Evolutionary conservation across 2,329 filamentous ascomycete species (phyloP), one percentile per base, ranked within the genome.

Genomic region (Endoconidiophora polonica): DNA sequence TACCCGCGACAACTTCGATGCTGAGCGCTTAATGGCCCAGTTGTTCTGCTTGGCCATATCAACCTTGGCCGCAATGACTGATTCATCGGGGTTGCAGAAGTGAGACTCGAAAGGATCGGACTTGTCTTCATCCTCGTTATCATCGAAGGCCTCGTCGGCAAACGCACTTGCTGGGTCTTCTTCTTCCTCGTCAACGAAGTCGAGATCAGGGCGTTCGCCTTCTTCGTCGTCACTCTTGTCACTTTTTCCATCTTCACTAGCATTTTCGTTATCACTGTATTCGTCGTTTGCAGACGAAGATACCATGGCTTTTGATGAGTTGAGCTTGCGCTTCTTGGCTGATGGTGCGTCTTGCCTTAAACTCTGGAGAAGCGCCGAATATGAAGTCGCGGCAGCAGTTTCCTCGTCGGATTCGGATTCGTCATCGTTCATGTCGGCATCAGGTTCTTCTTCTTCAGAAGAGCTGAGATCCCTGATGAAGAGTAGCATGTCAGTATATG

Each of bases 81-180:
- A 69, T 45, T 83, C 75, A 43, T 88, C 74, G 0, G 79, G 77
- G 40, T 71, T 71, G 33, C 77, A 76, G 61, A 93, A 94, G 64
- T 95, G 90, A 5, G 69, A 66, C 55, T 91, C 83, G 59, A 93
- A 95, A 0, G 86, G 82, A 61, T 94, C 84, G 1, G 63, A 65
- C 24, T 67, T 62, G 55, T 77, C 69, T 44, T 72, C 69, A 12
- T 73, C 69, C 41, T 75, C 72, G 45, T 70, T 68, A 18, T 71
- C 71, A 4, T 63, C 61, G 12, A 64, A 56, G 38, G 38, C 37
- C 50, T 54, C 39, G 14, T 62, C 62, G 7, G 29, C 61, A 3
- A 63, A 61, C 1, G 66, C 66, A 1, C 66, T 69, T 41, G 76
- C 72, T 9, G 68, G 62, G 12, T 60, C 64, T 12, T 66, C 63